These are phyloP conservation scores for Trichomonascaceae sp. DNA, from an alignment of 1,139 yeast species.

Conservation along the genomic window DNA sequence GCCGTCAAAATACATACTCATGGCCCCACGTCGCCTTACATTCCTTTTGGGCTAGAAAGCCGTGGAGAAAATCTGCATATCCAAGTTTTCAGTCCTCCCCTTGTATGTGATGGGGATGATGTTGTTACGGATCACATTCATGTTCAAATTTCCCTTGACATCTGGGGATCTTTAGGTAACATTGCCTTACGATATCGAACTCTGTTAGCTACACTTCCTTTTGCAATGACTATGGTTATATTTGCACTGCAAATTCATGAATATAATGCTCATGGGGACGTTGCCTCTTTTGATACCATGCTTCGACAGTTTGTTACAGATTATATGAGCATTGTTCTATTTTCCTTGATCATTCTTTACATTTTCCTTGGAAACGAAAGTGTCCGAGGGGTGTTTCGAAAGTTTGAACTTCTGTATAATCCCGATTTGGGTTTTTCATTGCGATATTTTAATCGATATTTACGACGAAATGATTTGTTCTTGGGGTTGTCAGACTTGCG, in stretches of 20 bases:
- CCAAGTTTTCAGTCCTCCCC: conserved; percentile 29
- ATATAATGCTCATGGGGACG: conserved; percentile 31
- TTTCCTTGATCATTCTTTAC: conserved; percentile 17
- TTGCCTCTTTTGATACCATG: conserved; percentile 49
- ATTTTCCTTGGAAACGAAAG: conserved; percentile 15
- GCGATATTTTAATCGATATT: conserved; percentile 17
- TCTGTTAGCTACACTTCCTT: conserved; percentile 29
- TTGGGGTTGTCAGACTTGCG: conserved; percentile 53
- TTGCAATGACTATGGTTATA: conserved; percentile 24
- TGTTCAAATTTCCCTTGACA: conserved; percentile 28
- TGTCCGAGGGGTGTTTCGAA: conserved; percentile 17
- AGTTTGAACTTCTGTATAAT: conserved; percentile 23
- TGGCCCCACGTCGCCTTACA: conserved; percentile 63
- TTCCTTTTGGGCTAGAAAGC: conserved; percentile 45
- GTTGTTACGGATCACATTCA: conserved; percentile 5
- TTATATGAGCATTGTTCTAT: conserved; percentile 12
- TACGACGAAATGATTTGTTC: conserved; percentile 39
- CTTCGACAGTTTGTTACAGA: conserved; percentile 31
- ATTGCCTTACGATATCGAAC: conserved; percentile 33
- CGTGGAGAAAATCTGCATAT: conserved; percentile 28
- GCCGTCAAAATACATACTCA: conserved; percentile 45
- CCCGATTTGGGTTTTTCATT: conserved; percentile 17
- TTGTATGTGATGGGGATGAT: conserved; percentile 10
- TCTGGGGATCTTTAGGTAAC: conserved; percentile 32
- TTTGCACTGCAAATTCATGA: conserved; percentile 23